phyloP scores from a whole-genome alignment of 306 rosid genomes.

The Cyclanthera cordifolia region DNA sequence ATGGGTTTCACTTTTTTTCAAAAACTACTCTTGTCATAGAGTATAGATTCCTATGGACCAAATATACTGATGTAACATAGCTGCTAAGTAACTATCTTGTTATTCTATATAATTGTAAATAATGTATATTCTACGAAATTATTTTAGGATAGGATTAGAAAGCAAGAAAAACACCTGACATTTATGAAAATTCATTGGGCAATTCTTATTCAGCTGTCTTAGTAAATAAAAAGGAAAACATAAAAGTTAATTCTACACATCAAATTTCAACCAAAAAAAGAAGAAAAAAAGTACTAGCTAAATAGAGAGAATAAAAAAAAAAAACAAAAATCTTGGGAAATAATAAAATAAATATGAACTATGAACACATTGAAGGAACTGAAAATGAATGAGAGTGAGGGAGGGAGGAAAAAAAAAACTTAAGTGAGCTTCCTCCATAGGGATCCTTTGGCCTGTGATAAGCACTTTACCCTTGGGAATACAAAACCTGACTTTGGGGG shows the following conservation, averaged over 20 bases:
- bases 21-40: too few species aligned
- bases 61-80: too few species aligned
- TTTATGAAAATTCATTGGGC: background rate
- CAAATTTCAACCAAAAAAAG: background rate
- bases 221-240: background rate
- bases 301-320: background rate
- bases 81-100: too few species aligned
- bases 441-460: constrained; percentile 50
- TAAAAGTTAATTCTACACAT: background rate
- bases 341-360: background rate
- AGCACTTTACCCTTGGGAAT: constrained; percentile 65
- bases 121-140: too few species aligned
- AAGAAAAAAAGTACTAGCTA: background rate
- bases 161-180: background rate
- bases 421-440: constrained; percentile 79
- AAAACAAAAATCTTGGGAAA: background rate
- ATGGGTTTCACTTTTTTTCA: too few species aligned
- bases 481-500: constrained; percentile 75
- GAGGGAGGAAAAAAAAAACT: background rate
- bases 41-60: too few species aligned
- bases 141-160: too few species aligned
- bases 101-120: too few species aligned
- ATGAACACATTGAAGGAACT: background rate
- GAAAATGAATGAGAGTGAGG: background rate
- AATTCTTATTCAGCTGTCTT: background rate